A percentile compares a stretch with the other conserved stretches of the same genome.
These are phyloP conservation scores for Boletus huronensis DNA, from an alignment of 768 basidiomycete genomes.

Conservation along the genomic window DNA sequence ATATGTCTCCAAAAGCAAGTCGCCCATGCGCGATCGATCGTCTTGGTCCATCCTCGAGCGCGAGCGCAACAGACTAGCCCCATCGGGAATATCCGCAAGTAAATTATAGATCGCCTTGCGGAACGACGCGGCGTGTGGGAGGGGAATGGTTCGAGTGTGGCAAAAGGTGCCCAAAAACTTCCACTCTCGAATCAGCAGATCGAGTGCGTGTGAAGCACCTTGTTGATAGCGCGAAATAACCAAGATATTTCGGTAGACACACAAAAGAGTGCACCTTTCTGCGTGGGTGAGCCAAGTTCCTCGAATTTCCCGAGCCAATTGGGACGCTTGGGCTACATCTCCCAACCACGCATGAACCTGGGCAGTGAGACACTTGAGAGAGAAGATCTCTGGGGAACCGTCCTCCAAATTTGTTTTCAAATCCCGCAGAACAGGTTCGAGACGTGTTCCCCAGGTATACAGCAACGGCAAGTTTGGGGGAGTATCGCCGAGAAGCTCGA, in stretches of 20 bases:
- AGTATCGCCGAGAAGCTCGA: constrained; percentile 13
- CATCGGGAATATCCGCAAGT: constrained; percentile 33
- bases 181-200: constrained; percentile 42
- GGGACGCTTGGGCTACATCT: constrained; percentile 34
- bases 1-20: constrained; percentile 42
- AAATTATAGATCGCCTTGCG: constrained; percentile 27
- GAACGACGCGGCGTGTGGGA: constrained; percentile 24
- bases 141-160: not conserved
- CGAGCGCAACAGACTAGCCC: constrained; percentile 24
- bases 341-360: constrained; percentile 37
- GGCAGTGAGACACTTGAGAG: constrained; percentile 29
- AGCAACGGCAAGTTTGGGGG: constrained; percentile 20
- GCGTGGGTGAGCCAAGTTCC: constrained; percentile 16
- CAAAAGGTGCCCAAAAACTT: constrained; percentile 26
- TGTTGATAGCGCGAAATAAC: constrained; percentile 34
- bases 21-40: constrained; percentile 32
- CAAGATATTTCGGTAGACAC: constrained; percentile 38
- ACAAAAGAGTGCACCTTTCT: constrained; percentile 21
- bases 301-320: constrained; percentile 26
- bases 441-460: constrained; percentile 36
- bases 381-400: constrained; percentile 16
- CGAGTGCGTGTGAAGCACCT: constrained; percentile 34
- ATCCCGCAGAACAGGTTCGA: constrained; percentile 33
- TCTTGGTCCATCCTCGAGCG: constrained; percentile 24
- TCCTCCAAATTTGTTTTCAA: constrained; percentile 23